Percentiles rank a stretch among this genome's conserved stretches.
These are phyloP conservation scores for Aquilaria yunnanensis DNA, from an alignment of 345 rosid genomes.

Conservation along the genomic window DNA sequence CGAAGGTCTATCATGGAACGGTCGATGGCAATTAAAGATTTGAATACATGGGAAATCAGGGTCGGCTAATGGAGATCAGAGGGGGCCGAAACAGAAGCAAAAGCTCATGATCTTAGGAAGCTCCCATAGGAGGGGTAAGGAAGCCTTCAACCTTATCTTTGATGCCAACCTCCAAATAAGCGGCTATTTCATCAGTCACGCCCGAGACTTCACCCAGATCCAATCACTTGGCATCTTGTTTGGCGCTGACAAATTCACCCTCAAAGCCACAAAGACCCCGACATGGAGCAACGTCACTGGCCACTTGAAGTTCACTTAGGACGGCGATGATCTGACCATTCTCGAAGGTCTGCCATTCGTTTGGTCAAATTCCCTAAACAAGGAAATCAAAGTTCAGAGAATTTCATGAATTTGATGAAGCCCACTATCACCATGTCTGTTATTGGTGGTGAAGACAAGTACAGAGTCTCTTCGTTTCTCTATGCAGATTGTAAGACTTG, in stretches of 20 bases:
- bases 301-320: constrained; percentile 46
- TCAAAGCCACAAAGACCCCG: constrained; percentile 46
- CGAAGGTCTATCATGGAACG: too few relatives aligned
- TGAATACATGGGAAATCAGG: too few relatives aligned
- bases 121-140: constrained; percentile 50
- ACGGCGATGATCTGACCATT: constrained; percentile 39
- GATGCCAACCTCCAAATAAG: constrained; percentile 48
- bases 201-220: constrained; percentile 54
- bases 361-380: constrained; percentile 37
- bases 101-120: too few relatives aligned
- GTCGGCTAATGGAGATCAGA: too few relatives aligned
- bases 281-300: constrained; percentile 46
- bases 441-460: constrained; percentile 46
- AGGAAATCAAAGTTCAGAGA: constrained; percentile 50
- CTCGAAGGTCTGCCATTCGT: constrained; percentile 43
- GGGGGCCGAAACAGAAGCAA: too few relatives aligned
- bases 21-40: too few relatives aligned
- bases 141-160: constrained; percentile 45
- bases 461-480: constrained; percentile 42
- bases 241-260: constrained; percentile 43
- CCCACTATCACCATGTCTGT: constrained; percentile 58
- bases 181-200: constrained; percentile 45
- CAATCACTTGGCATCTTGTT: constrained; percentile 55
- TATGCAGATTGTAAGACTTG: constrained; percentile 36
- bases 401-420: constrained; percentile 44